Evolutionary conservation across 164 flowering plant species (phyloP).

Genomic region (Piper betle): DNA sequence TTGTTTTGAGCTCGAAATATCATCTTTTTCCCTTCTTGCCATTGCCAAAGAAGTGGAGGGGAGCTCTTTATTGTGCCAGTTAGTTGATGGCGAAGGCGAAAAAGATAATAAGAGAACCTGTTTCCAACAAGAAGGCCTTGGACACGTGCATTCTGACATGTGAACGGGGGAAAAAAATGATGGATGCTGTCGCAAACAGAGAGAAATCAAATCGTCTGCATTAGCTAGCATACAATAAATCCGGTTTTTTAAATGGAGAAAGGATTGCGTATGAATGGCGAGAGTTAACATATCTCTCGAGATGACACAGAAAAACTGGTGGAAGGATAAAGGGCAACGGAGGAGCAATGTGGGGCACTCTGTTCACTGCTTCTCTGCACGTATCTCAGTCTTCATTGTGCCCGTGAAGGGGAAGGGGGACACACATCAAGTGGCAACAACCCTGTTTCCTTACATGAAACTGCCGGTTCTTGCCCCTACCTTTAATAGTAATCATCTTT

Average conservation of each 20-base stretch:
- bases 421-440: slow-evolving; percentile 50
- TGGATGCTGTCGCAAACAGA: slow-evolving; percentile 13
- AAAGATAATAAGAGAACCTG: too few species aligned
- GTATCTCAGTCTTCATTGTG: slow-evolving; percentile 9
- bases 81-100: too few species aligned
- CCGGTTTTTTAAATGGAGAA: slow-evolving; percentile 1
- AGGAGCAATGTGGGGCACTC: slow-evolving; percentile 6
- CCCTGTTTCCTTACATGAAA: slow-evolving; percentile 28
- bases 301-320: not conserved
- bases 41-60: too few species aligned
- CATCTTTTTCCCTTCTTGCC: too few species aligned
- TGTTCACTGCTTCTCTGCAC: slow-evolving; percentile 12
- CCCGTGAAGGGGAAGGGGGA: slow-evolving; percentile 31
- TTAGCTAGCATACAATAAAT: slow-evolving; percentile 5
- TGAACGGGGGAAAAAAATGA: slow-evolving; percentile 9
- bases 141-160: slow-evolving; percentile 45
- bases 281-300: not conserved
- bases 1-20: too few species aligned
- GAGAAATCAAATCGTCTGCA: slow-evolving; percentile 13
- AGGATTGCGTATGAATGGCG: not conserved
- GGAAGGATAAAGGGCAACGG: not conserved
- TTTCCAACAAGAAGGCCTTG: not conserved
- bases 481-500: slow-evolving; percentile 7
- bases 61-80: not conserved
- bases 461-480: slow-evolving; percentile 39